Conservation (phyloP, 2,329 filamentous ascomycete species). For the Alternaria longipes region DNA sequence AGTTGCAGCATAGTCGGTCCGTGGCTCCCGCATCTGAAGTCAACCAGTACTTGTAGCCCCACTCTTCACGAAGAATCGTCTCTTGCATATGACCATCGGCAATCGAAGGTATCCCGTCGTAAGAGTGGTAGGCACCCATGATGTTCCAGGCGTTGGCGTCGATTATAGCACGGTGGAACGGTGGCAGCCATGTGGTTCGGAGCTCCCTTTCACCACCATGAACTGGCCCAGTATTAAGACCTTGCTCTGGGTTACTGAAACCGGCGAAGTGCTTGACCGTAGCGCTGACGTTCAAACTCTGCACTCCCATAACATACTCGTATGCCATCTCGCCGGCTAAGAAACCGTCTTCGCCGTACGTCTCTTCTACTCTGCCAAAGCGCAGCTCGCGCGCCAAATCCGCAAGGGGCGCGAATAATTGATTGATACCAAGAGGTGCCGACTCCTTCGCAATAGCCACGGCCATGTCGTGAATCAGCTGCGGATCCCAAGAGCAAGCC, state of each 20-base stretch:
- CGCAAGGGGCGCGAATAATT: constrained; percentile 75
- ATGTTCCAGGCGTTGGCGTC: constrained; percentile 73
- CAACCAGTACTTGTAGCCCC: constrained; percentile 76
- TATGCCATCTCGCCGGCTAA: constrained; percentile 75
- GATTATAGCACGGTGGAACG: constrained; percentile 75
- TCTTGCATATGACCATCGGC: constrained; percentile 72
- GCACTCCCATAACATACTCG: constrained; percentile 67
- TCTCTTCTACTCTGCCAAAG: constrained; percentile 78
- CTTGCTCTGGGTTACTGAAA: constrained; percentile 74
- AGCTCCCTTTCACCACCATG: constrained; percentile 65
- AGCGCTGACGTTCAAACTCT: constrained; percentile 71
- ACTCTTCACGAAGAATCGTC: constrained; percentile 72
- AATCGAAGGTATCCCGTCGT: constrained; percentile 75
- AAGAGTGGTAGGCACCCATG: constrained; percentile 79
- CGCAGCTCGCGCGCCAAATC: constrained; percentile 76
- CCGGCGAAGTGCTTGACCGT: constrained; percentile 81
- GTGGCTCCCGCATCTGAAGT: constrained; percentile 75
- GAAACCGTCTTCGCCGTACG: constrained; percentile 73
- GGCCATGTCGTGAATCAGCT: constrained; percentile 72
- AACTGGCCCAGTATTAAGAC: constrained; percentile 72
- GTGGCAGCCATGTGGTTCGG: constrained; percentile 63
- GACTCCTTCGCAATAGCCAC: constrained; percentile 72
- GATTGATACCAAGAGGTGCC: constrained; percentile 73
- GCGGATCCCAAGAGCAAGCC: constrained; percentile 75
- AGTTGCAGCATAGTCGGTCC: constrained; percentile 70